Evolutionary conservation across 495 filamentous ascomycete genomes (phyloP).

Genomic region (Jackrogersella multiformis): DNA sequence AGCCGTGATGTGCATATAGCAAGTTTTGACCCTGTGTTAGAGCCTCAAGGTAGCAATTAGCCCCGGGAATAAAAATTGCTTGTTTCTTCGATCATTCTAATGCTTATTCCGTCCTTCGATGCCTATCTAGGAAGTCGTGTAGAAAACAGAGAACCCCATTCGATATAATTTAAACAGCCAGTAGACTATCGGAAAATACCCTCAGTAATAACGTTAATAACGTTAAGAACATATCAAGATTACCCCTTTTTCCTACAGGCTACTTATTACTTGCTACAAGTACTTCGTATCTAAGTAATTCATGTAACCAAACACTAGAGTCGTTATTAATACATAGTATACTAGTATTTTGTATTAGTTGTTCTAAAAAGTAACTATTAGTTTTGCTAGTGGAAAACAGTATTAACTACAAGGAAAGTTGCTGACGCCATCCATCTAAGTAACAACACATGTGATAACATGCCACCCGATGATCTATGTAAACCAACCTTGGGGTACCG

Average conservation of each 20-base stretch:
- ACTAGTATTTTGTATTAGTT: too few relatives aligned
- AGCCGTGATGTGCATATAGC: neutral
- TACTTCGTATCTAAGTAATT: neutral
- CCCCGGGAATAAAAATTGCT: neutral
- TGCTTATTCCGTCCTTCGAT: too few relatives aligned
- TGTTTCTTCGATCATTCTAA: neutral
- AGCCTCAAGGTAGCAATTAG: neutral
- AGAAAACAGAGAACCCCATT: neutral
- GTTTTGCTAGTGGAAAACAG: neutral
- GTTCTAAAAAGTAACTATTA: too few relatives aligned
- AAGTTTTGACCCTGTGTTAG: neutral
- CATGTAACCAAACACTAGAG: neutral
- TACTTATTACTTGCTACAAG: neutral
- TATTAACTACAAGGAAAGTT: neutral
- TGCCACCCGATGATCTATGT: neutral
- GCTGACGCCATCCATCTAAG: slow-evolving; percentile 8
- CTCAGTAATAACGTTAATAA: neutral
- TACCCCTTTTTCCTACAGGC: too few relatives aligned
- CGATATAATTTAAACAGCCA: neutral
- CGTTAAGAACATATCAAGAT: neutral
- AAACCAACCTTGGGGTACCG: neutral
- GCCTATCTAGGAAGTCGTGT: neutral
- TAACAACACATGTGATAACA: neutral
- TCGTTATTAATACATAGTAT: too few relatives aligned
- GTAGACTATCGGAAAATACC: neutral